phyloP scores from a whole-genome alignment of 371 early-diverging fungal genomes.

The Syncephalastrum contaminatum region DNA sequence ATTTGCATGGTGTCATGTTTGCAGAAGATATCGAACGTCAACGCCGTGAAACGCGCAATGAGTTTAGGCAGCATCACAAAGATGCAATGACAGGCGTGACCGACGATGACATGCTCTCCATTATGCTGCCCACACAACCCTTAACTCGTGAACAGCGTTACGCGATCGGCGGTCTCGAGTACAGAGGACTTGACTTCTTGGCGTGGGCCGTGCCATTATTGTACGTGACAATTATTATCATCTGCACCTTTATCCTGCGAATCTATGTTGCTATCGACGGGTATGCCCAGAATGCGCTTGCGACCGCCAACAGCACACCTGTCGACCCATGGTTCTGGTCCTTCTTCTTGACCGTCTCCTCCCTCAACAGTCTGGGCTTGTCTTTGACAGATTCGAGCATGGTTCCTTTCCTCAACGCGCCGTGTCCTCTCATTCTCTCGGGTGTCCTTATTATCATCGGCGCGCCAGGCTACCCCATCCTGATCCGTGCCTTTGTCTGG shows the following conservation, averaged over 20 bases:
- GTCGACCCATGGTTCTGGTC: constrained; percentile 21
- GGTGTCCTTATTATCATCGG: constrained; percentile 17
- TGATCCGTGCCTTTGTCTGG: constrained; percentile 20
- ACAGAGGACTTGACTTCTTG: constrained; percentile 36
- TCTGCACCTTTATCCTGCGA: constrained; percentile 30
- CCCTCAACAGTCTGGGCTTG: constrained; percentile 18
- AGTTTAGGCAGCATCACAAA: constrained; percentile 7
- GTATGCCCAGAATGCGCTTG: constrained; percentile 27
- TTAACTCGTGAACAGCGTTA: constrained; percentile 34
- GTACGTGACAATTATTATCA: constrained; percentile 23
- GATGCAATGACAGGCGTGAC: constrained; percentile 5
- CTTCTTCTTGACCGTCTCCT: constrained; percentile 14
- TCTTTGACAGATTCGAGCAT: constrained; percentile 11
- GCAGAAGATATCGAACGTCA: constrained; percentile 34
- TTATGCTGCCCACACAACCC: constrained; percentile 23
- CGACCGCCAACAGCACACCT: constrained; percentile 11
- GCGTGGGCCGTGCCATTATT: constrained; percentile 29
- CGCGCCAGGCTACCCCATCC: constrained; percentile 14
- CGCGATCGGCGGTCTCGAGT: constrained; percentile 40
- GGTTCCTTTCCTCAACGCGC: constrained; percentile 18
- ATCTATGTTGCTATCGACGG: constrained; percentile 31
- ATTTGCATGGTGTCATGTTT: constrained; percentile 24
- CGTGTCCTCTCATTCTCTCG: constrained; percentile 8
- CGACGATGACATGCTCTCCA: constrained; percentile 17
- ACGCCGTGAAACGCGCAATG: constrained; percentile 4